Evolutionary conservation across 2,329 filamentous ascomycete genomes (phyloP), one percentile per base, ranked within the genome.

Genomic region (Drechmeria coniospora): DNA sequence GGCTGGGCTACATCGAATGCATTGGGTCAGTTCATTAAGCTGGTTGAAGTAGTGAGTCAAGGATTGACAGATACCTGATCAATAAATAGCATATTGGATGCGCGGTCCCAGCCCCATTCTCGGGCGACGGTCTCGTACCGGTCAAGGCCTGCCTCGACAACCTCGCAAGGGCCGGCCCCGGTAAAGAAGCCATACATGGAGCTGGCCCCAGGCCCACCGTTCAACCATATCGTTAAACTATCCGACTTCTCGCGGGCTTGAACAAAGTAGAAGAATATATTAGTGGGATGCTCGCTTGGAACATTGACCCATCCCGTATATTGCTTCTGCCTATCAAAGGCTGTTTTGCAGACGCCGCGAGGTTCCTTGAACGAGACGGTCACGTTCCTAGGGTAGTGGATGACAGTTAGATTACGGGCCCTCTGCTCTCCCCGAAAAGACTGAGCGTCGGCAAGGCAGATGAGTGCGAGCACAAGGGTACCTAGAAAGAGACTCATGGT

Each of bases 271-370:
- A 64, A 65, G 45, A 64, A 65, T 4, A 63, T 38, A 37, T 62
- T 68, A 23, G 63, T 63, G 12, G 60, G 50, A 37, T 60, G 68
- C 16, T 55, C 49, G 24, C 61, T 72, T 4, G 72, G 69, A 5
- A 80, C 50, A 29, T 54, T 63, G 31, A 81, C 68, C 64, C 78
- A 80, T 42, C 77, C 77, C 4, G 73, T 69, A 43, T 74, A 79
- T 46, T 81, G 77, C 46, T 73, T 65, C 48, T 82, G 77, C 1
- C 57, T 59, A 24, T 59, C 45, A 41, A 79, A 79, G 6, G 66
- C 68, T 2, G 77, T 80, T 25, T 57, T 64, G 48, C 78, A 82
- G 9, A 65, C 73, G 25, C 67, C 70, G 6, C 57, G 47, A 4
- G 67, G 61, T 20, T 61, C 54, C 43, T 76, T 80, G 59, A 77